Evolutionary conservation across 2,329 filamentous ascomycete genomes (phyloP).

Genomic region (Monosporascus sp.): DNA sequence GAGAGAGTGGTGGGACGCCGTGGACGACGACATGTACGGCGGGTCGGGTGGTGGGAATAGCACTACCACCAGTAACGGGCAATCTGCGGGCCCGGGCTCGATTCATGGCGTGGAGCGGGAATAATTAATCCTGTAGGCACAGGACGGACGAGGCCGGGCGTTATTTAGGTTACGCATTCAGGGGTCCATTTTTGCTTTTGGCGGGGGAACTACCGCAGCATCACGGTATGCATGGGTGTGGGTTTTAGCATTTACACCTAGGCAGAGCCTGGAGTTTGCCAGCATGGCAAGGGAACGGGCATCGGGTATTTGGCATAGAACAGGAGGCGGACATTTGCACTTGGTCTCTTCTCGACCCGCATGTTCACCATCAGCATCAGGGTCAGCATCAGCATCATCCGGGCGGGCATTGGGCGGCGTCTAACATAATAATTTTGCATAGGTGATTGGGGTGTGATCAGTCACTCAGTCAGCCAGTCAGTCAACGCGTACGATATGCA

Average conservation of each 20-base stretch:
- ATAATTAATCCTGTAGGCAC: too few relatives aligned
- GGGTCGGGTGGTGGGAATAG: neutral
- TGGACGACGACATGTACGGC: conserved; percentile 18
- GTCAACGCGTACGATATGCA: too few relatives aligned
- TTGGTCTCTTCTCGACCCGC: too few relatives aligned
- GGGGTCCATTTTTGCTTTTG: too few relatives aligned
- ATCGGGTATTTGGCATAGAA: conserved; percentile 1
- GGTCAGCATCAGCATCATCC: neutral
- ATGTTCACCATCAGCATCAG: neutral
- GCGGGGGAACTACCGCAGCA: too few relatives aligned
- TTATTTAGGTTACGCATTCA: too few relatives aligned
- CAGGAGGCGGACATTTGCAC: neutral
- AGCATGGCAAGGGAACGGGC: neutral
- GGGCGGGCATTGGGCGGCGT: conserved; percentile 11
- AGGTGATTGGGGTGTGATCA: conserved; percentile 5
- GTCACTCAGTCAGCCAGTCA: neutral
- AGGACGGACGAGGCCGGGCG: too few relatives aligned
- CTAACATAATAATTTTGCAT: conserved; percentile 14
- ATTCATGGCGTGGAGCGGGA: too few relatives aligned
- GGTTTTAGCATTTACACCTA: too few relatives aligned
- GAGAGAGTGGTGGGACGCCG: conserved; percentile 36
- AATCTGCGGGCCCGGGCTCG: too few relatives aligned
- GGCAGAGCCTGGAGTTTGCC: too few relatives aligned
- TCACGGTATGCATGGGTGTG: too few relatives aligned
- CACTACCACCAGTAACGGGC: neutral